Base-by-base conservation (phyloP, 2,329 filamentous ascomycete species). In the Geosmithia morbida region DNA sequence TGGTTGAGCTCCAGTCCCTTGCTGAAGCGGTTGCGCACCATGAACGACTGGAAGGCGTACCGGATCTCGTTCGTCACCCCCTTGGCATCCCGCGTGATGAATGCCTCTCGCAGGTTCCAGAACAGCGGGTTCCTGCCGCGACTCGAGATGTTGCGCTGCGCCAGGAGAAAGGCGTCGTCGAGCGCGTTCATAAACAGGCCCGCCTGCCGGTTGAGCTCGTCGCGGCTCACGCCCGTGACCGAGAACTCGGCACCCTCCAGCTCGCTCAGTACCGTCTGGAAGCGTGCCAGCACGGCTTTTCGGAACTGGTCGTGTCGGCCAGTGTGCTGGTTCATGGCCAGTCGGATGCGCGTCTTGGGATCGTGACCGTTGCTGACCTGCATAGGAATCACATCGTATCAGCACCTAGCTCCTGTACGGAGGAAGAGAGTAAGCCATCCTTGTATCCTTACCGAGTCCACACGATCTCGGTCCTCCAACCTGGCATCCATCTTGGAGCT, bases 31-130 rank as follows among this genome's bases (percentile, higher is more conserved):
- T 69, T 59, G 13, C 75, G 73, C 49, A 80, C 67, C 18, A 84
- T 65, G 52, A 81, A 79, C 39, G 74, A 78, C 55, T 82, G 79
- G 59, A 92, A 87, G 30, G 76, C 67, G 56, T 82, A 83, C 50
- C 74, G 73, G 39, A 95, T 52, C 55, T 83, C 77, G n/a, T 62
- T 62, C 7, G 57, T 57, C 26, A 87, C 62, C 2, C 72, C 76
- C 7, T 53, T 54, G 2, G 70, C 45, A 41, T 81, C 78, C 8
- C 57, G 64, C 6, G 64, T 58, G 41, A 82, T 65, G 55, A 82
- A 86, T 2, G 76, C 74, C 47, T 75, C 69, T 49, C 76, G 74
- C 48, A 87, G 59, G 45, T 67, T 66, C 67, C 67, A 75, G 57
- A 79, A 79, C 1, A 79, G 58, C 1, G 73, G 72, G 52, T 79